Percentiles rank a stretch among this genome's conserved stretches.
These are phyloP conservation scores for Cryphonectria parasitica DNA, from an alignment of 2,329 filamentous ascomycete species.

Conservation along the genomic window DNA sequence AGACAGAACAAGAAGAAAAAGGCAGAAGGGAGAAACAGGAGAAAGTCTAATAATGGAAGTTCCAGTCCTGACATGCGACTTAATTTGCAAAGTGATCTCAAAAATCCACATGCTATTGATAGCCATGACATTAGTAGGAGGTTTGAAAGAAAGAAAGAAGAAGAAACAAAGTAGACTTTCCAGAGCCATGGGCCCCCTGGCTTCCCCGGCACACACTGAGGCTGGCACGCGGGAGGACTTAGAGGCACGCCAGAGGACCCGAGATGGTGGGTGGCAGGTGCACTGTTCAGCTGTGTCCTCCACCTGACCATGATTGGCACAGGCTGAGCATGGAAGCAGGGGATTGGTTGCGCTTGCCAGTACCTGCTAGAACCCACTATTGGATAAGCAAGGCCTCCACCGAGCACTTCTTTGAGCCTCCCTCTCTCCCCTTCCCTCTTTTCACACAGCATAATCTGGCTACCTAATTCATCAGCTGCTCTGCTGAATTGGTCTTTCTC, in stretches of 20 bases:
- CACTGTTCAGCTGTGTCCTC: conserved; percentile 26
- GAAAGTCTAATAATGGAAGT: background rate
- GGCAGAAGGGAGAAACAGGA: background rate
- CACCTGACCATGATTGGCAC: conserved; percentile 19
- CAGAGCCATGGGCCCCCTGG: background rate
- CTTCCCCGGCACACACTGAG: background rate
- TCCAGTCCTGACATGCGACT: no score
- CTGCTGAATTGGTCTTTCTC: background rate
- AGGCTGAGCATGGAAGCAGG: background rate
- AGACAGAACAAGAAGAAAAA: background rate
- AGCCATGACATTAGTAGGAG: background rate
- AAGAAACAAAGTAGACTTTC: background rate
- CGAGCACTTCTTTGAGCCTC: no score
- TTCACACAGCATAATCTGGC: background rate
- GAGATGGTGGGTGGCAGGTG: conserved; percentile 23
- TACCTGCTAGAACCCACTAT: background rate
- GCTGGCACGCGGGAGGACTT: conserved; percentile 2
- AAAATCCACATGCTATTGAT: background rate
- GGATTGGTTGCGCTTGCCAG: background rate
- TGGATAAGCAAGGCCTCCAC: no score
- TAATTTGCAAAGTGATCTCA: no score
- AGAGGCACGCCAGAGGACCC: background rate
- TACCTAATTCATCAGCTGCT: no score
- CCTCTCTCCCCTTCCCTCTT: background rate
- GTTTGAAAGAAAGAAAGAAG: background rate